phyloP scores from a whole-genome alignment of 2,329 filamentous ascomycete genomes.

The Cladophialophora bantiana region DNA sequence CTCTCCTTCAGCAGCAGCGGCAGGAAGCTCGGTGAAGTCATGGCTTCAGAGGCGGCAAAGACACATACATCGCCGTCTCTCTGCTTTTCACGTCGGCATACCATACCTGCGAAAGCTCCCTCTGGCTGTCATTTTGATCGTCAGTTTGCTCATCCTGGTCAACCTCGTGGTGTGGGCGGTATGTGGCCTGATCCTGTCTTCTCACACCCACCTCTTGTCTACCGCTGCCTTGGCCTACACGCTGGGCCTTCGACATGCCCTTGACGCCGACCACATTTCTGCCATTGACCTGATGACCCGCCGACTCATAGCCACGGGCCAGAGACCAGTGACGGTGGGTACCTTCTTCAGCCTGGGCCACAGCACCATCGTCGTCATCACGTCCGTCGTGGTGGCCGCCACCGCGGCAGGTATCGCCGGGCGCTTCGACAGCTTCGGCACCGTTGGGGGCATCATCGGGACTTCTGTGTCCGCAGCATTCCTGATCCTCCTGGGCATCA shows the following conservation, averaged over 20 bases:
- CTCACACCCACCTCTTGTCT: slow-evolving; percentile 64
- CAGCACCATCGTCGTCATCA: slow-evolving; percentile 89
- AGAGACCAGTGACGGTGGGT: slow-evolving; percentile 87
- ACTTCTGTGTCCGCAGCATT: slow-evolving; percentile 85
- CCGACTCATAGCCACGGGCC: slow-evolving; percentile 82
- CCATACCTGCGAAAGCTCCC: slow-evolving; percentile 65
- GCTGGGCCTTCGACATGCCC: slow-evolving; percentile 88
- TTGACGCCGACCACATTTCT: slow-evolving; percentile 93
- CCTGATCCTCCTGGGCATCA: slow-evolving; percentile 78
- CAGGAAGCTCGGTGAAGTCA: slow-evolving; percentile 6
- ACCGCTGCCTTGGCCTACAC: slow-evolving; percentile 87
- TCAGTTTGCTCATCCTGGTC: slow-evolving; percentile 59
- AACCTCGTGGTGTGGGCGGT: slow-evolving; percentile 67
- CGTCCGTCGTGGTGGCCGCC: slow-evolving; percentile 88
- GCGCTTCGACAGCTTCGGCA: slow-evolving; percentile 79
- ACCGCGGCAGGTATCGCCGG: slow-evolving; percentile 83
- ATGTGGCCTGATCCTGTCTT: slow-evolving; percentile 58
- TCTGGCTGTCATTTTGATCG: slow-evolving; percentile 64
- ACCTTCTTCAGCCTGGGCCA: slow-evolving; percentile 95
- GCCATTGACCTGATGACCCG: slow-evolving; percentile 96
- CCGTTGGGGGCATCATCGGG: slow-evolving; percentile 86
- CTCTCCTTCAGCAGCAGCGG: not conserved
- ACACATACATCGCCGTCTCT: slow-evolving; percentile 21
- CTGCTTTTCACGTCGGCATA: slow-evolving; percentile 46
- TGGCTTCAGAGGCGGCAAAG: slow-evolving; percentile 6